phyloP scores from a whole-genome alignment of 805 yeast genomes.

The Ogataea salicorniae region DNA sequence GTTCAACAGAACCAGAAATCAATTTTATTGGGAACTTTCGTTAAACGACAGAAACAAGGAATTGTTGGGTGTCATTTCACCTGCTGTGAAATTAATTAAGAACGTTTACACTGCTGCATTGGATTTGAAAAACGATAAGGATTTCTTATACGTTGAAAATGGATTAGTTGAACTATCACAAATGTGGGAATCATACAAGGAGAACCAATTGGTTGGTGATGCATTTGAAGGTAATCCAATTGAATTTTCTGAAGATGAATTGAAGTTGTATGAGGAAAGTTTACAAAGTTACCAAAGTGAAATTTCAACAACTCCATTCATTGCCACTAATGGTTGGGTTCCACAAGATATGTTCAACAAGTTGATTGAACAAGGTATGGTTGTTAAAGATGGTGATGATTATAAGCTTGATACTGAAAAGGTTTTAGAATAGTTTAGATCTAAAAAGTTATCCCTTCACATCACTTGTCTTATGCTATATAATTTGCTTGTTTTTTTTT shows the following conservation, averaged over 20 bases:
- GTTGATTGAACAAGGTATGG: slow-evolving; percentile 60
- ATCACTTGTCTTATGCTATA: neutral
- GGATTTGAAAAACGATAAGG: slow-evolving; percentile 53
- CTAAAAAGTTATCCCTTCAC: neutral
- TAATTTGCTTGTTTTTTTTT: neutral
- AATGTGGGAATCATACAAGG: slow-evolving; percentile 63
- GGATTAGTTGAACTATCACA: slow-evolving; percentile 59
- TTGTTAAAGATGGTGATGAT: slow-evolving; percentile 51
- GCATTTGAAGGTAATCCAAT: slow-evolving; percentile 48
- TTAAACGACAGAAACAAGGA: slow-evolving; percentile 60
- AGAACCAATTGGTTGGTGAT: slow-evolving; percentile 49
- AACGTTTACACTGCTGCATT: slow-evolving; percentile 58
- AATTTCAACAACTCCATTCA: slow-evolving; percentile 69
- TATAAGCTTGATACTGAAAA: slow-evolving; percentile 33
- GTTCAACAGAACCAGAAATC: slow-evolving; percentile 86
- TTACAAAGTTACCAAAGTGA: slow-evolving; percentile 66
- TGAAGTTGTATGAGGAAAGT: slow-evolving; percentile 51
- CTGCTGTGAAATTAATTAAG: slow-evolving; percentile 66
- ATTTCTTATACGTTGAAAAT: slow-evolving; percentile 59
- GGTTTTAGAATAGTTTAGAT: slow-evolving; percentile 11
- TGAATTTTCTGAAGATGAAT: slow-evolving; percentile 49
- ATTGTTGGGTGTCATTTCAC: slow-evolving; percentile 78
- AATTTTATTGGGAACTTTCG: slow-evolving; percentile 78
- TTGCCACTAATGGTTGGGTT: slow-evolving; percentile 91
- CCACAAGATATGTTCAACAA: slow-evolving; percentile 89